Evolutionary conservation across 345 rosid species (phyloP), one percentile per base, ranked within the genome.

Genomic region (Eucalyptus curtisii): DNA sequence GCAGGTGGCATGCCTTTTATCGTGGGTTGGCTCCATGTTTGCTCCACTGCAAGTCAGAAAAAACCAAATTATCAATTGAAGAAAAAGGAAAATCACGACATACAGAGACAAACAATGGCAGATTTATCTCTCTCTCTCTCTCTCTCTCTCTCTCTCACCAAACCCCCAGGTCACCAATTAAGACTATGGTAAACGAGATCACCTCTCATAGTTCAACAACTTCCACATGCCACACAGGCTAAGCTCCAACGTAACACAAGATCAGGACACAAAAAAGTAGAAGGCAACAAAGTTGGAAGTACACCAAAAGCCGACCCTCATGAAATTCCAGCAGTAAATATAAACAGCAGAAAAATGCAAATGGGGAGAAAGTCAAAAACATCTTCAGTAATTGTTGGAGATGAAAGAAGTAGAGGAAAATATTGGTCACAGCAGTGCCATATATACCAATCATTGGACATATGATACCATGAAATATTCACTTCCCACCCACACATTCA

Each of bases 1-100:
- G 92, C 85, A 30, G 99, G 99, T 2, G 95, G 97, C 11, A 88
- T 92, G 90, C 99, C 98, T 88, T 93, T 94, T 79, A 94, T 90
- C 52, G 66, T 82, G 37, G 99, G 99, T 89, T 93, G 96, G 89
- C 96, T 94, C 99, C 99, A 97, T 88, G 91, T 90, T 93, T 95
- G 98, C 87, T 90, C 94, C 87, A 91, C 99, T 97, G 96, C 92
- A 91, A 88, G 42, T 68, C 42, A 8, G 42, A 68, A 15, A 15
- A 31, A 68, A 31, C 19, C 24, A 31, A 68, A 68, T 68, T 16
- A 17, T 68, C 40, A 0, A 66, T 59, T 27, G 13, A 12, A 59
- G n/a, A 59, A 57, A 59, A 59, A 27, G 66, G 31, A 27, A 59
- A 59, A 59, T 59, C 31, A 59, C 31, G 2, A 27, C 31, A 27